Conservation (phyloP, 2,329 filamentous ascomycete species). For the Epichloe elymi region DNA sequence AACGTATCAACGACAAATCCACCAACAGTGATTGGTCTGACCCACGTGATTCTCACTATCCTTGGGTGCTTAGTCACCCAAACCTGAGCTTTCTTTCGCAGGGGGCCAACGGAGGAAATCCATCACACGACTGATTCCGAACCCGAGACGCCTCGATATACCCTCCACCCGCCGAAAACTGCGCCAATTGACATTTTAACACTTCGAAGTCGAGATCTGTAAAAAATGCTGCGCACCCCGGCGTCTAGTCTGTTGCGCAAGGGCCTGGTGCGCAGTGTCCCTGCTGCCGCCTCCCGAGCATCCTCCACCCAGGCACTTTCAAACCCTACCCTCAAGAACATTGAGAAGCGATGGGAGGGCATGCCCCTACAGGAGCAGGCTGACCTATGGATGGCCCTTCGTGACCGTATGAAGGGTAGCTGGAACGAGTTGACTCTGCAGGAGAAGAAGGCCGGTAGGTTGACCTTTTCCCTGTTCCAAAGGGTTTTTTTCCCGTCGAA, state of each 20-base stretch:
- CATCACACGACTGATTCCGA: constrained; percentile 17
- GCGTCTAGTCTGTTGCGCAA: constrained; percentile 40
- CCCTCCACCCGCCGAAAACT: constrained; percentile 8
- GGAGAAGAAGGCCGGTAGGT: constrained; percentile 98
- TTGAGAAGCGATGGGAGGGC: constrained; percentile 98
- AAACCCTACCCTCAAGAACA: constrained; percentile 93
- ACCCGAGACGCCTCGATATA: constrained; percentile 12
- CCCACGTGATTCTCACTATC: neutral
- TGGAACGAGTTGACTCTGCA: constrained; percentile 91
- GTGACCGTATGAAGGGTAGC: constrained; percentile 97
- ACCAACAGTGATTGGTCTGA: neutral
- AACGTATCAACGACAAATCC: neutral
- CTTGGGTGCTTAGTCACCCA: constrained; percentile 9
- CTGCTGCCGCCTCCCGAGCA: constrained; percentile 35
- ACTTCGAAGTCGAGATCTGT: constrained; percentile 9
- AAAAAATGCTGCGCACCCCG: constrained; percentile 42
- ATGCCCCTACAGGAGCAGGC: constrained; percentile 99
- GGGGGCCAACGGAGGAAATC: constrained; percentile 7
- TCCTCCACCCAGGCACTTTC: constrained; percentile 83
- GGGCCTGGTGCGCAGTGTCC: constrained; percentile 29
- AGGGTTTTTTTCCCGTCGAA: constrained; percentile 10
- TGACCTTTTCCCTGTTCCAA: constrained; percentile 6
- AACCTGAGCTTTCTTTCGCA: constrained; percentile 12
- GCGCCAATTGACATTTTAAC: constrained; percentile 21
- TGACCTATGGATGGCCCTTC: constrained; percentile 94